These are phyloP conservation scores for Cucumis cinereus DNA, from an alignment of 306 rosid species.

Conservation along the genomic window DNA sequence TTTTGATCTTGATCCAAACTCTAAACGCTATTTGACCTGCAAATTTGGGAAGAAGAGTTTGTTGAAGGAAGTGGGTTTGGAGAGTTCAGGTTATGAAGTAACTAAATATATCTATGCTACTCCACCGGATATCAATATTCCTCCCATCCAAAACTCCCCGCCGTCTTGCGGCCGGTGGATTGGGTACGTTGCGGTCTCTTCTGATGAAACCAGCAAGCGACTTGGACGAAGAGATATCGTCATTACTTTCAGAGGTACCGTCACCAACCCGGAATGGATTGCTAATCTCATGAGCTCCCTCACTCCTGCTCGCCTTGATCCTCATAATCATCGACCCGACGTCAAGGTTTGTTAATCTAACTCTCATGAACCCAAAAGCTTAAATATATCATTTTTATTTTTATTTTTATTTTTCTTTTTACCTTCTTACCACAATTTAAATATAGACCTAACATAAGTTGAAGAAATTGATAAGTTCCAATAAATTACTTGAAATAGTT, in stretches of 20 bases:
- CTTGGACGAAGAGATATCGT: conserved; percentile 72
- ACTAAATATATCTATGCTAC: conserved; percentile 88
- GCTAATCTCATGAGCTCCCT: conserved; percentile 72
- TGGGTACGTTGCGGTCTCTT: conserved; percentile 58
- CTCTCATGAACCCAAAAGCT: neutral
- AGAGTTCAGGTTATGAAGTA: conserved; percentile 47
- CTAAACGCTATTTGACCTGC: conserved; percentile 65
- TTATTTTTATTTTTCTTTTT: neutral
- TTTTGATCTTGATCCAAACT: conserved; percentile 63
- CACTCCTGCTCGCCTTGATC: conserved; percentile 68
- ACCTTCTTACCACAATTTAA: neutral
- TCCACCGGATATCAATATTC: conserved; percentile 53
- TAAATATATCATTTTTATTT: neutral
- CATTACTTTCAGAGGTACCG: conserved; percentile 68
- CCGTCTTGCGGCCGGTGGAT: conserved; percentile 63
- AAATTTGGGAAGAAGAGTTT: conserved; percentile 61
- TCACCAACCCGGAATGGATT: conserved; percentile 61
- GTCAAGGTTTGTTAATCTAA: conserved; percentile 22
- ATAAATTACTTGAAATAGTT: neutral
- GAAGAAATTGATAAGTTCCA: neutral
- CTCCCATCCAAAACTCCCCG: conserved; percentile 29
- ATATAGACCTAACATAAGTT: neutral
- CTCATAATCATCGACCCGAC: conserved; percentile 33
- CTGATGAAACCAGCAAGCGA: conserved; percentile 25
- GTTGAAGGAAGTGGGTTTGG: conserved; percentile 55